Evolutionary conservation across 805 yeast genomes (phyloP), one percentile per base, ranked within the genome.

Genomic region (Saccharomyces eubayanus): DNA sequence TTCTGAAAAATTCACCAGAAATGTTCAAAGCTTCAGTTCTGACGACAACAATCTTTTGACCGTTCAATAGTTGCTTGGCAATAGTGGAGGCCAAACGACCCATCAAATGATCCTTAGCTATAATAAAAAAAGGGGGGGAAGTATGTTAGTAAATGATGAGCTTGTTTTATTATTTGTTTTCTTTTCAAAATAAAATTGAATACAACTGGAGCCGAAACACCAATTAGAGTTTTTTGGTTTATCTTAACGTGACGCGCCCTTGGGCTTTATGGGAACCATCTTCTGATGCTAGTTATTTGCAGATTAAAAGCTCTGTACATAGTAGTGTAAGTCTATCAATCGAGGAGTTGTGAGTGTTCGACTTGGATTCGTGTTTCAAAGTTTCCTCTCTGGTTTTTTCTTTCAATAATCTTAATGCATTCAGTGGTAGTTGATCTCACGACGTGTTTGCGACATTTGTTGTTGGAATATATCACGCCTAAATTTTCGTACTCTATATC

Each of bases 1-100:
- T 89, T 84, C 99, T 91, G 97, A 94, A 94, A 78, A 94, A 91
- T 82, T 94, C 98, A 78, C 99, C 99, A 72, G 97, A 89, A 77
- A 94, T 89, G 94, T 94, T 94, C 77, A 94, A 84, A 71, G 92
- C 88, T 83, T 87, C 99, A 75, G 90, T 82, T 84, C 99, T 89
- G 74, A 94, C 99, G 70, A 94, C 84, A 70, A 91, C 97, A 73
- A 94, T 83, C 79, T 90, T 89, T 84, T 94, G 98, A 71, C 99
- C 99, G 80, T 88, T 86, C 76, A 94, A 86, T 71, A 94, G 78
- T 84, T 94, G 97, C 87, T 94, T 94, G 79, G 99, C 97, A 74
- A 94, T 90, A 74, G 84, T 87, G 70, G 97, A 89, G 69, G 99
- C 99, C 76, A 94, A 88, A 84, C 99, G 96, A 80, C 99, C 99